A percentile compares a stretch with the other conserved stretches of the same genome.
Evolutionary conservation across 495 filamentous ascomycete genomes (phyloP).

Genomic region (Echria macrotheca): DNA sequence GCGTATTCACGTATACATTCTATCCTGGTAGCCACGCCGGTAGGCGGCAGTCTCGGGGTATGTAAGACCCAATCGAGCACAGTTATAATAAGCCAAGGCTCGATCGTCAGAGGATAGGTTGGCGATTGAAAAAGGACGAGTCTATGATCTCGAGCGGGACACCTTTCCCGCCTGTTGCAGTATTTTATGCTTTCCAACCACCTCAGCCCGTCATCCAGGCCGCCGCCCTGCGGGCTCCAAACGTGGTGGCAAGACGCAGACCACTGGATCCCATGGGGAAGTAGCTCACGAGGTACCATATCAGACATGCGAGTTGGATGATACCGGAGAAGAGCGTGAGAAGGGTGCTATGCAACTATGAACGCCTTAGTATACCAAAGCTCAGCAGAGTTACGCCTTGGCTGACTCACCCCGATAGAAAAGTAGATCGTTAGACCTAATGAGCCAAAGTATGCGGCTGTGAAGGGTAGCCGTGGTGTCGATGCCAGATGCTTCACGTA

Average conservation of each 20-base stretch:
- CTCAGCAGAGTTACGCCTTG: no score
- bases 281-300: slow-evolving; percentile 97
- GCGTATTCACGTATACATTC: no score
- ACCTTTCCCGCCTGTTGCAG: no score
- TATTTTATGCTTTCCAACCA: no score
- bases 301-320: slow-evolving; percentile 70
- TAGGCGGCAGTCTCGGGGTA: no score
- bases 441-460: slow-evolving; percentile 93
- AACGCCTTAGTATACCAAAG: slow-evolving; percentile 27
- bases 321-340: slow-evolving; percentile 81
- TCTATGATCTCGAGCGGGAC: no score
- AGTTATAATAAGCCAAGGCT: no score
- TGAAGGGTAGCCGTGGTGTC: slow-evolving; percentile 81
- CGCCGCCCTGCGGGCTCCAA: slow-evolving; percentile 76
- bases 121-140: no score
- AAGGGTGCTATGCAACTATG: slow-evolving; percentile 68
- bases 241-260: slow-evolving; percentile 75
- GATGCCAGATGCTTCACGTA: slow-evolving; percentile 86
- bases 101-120: no score
- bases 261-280: slow-evolving; percentile 95
- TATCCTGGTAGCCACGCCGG: no score
- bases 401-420: slow-evolving; percentile 75
- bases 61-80: no score
- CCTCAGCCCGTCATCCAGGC: slow-evolving; percentile 80
- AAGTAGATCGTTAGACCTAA: slow-evolving; percentile 89